Percentiles rank a stretch among this genome's conserved stretches.
Evolutionary conservation across 75 land plant genomes (phyloP).

Genomic region (Larix kaempferi): DNA sequence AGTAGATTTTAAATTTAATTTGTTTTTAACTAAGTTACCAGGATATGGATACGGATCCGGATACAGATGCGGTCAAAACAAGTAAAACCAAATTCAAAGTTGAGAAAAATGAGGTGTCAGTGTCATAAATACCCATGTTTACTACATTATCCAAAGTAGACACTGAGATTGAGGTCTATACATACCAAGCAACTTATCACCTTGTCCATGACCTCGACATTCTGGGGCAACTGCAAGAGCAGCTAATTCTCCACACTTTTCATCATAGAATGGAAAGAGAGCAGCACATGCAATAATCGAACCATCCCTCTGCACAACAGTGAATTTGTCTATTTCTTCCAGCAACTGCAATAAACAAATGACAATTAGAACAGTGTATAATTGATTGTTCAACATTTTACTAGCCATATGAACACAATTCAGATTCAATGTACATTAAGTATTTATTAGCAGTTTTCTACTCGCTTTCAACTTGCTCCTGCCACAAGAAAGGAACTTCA

Average conservation of each 20-base stretch:
- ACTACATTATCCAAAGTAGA: neutral
- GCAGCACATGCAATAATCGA: slow-evolving; percentile 97
- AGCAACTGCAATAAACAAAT: slow-evolving; percentile 44
- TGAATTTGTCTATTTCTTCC: slow-evolving; percentile 55
- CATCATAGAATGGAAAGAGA: slow-evolving; percentile 69
- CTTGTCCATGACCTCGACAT: slow-evolving; percentile 95
- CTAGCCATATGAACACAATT: neutral
- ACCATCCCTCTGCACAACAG: slow-evolving; percentile 96
- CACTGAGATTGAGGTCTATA: neutral
- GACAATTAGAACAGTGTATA: neutral
- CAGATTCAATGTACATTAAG: too few relatives aligned
- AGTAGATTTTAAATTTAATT: too few relatives aligned
- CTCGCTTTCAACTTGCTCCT: neutral
- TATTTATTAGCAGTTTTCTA: neutral
- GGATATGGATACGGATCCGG: too few relatives aligned
- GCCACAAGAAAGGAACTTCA: neutral
- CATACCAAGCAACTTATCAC: slow-evolving; percentile 92
- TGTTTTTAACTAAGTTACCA: too few relatives aligned
- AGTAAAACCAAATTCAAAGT: slow-evolving; percentile 5
- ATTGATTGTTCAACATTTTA: neutral
- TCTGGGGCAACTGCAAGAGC: slow-evolving; percentile 91
- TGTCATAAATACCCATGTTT: neutral
- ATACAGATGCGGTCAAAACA: too few relatives aligned
- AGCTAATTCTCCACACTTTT: slow-evolving; percentile 92
- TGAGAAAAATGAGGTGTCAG: neutral